Base-by-base conservation (phyloP, 1,284 basidiomycete species). In the Trichosporon sp. region DNA sequence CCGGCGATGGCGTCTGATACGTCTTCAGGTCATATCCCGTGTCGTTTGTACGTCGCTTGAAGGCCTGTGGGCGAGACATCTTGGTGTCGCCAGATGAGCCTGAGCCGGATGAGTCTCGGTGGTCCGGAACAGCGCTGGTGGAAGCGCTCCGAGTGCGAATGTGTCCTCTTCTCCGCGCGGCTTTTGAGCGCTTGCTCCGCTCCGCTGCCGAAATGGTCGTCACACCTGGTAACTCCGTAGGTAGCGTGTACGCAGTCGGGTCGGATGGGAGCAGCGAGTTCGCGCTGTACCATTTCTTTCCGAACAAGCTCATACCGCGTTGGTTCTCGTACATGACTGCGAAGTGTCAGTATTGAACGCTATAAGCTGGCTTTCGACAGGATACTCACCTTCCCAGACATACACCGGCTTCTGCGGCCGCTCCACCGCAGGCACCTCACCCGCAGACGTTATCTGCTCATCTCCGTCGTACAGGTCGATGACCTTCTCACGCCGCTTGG, bases 321-420 rank as follows among this genome's bases (percentile, higher is more conserved):
- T 81, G 80, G 63, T 81, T 81, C 67, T 81, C 80, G 58, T 78
- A 81, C 49, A 80, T 68, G 16, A 79, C 79, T 81, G 64, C 2
- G 7, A 3, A 8, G 16, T 14, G 60, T 61, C 40, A 65, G 61
- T 36, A 1, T 16, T 34, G 21, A n/a, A n/a, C n/a, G n/a, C n/a
- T n/a, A n/a, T n/a, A n/a, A n/a, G n/a, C n/a, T n/a, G n/a, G n/a
- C 21, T 31, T 11, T 34, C n/a, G 7, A 33, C 27, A 59, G 32
- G 32, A 46, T 5, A 83, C 88, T 72, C 73, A 90, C 90, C 78
- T 70, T 85, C 85, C 91, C 91, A 94, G 69, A 78, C 76, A 56
- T 92, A 91, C 5, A 27, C 40, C 1, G 52, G 36, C 16, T 58
- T 60, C 25, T 46, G 37, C 1, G 36, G 56, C 10, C 40, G 27